Evolutionary conservation across 345 rosid genomes (phyloP).

Genomic region (Fremontodendron californicum): DNA sequence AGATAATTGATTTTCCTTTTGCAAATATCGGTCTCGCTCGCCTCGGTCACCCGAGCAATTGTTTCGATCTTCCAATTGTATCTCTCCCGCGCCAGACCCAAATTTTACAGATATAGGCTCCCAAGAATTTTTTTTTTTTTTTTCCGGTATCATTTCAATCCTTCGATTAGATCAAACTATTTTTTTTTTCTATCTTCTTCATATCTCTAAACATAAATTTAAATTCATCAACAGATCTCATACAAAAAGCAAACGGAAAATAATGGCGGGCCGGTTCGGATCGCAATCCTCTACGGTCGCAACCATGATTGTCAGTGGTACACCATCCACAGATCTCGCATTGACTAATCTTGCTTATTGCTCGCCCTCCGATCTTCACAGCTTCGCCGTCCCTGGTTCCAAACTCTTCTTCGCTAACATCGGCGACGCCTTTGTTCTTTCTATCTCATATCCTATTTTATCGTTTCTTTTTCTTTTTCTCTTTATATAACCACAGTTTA

Average conservation of each 20-base stretch:
- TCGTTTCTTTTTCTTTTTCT: background rate
- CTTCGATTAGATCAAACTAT: slow-evolving; percentile 13
- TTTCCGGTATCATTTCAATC: background rate
- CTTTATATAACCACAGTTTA: background rate
- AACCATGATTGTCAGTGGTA: slow-evolving; percentile 69
- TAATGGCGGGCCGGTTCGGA: slow-evolving; percentile 65
- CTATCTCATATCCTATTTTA: slow-evolving; percentile 72
- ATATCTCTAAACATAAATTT: background rate
- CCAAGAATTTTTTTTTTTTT: too few species aligned
- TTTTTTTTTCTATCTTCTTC: background rate
- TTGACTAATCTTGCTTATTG: slow-evolving; percentile 83
- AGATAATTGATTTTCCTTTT: background rate
- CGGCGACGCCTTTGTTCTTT: slow-evolving; percentile 58
- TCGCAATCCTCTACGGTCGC: slow-evolving; percentile 36
- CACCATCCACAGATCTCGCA: slow-evolving; percentile 78
- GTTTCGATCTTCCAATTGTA: slow-evolving; percentile 4
- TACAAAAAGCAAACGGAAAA: slow-evolving; percentile 11
- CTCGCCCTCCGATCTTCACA: slow-evolving; percentile 78
- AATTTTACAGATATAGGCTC: background rate
- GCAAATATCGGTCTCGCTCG: background rate
- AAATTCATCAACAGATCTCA: background rate
- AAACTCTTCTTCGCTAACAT: slow-evolving; percentile 63
- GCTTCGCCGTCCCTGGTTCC: slow-evolving; percentile 75
- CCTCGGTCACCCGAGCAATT: background rate
- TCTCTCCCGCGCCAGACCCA: slow-evolving; percentile 16